phyloP scores from a whole-genome alignment of 2,329 filamentous ascomycete species.

The Cadophora gregata region DNA sequence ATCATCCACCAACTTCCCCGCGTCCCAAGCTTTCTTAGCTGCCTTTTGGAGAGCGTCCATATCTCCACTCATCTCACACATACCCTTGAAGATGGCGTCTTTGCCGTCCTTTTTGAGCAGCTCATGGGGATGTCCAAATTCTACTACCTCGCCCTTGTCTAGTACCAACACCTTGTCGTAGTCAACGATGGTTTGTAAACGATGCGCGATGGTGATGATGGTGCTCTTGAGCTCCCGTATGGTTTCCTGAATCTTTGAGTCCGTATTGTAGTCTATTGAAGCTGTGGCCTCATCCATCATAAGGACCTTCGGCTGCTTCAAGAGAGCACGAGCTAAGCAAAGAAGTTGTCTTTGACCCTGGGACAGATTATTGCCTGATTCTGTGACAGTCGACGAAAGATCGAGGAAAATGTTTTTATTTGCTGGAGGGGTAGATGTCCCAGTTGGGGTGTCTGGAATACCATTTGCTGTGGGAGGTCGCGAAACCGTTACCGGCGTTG shows the following conservation, averaged over 20 bases:
- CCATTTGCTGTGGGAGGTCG: constrained; percentile 38
- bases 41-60: constrained; percentile 61
- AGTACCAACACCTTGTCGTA: constrained; percentile 97
- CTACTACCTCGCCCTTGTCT: constrained; percentile 85
- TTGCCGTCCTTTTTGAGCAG: constrained; percentile 71
- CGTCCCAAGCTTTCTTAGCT: constrained; percentile 55
- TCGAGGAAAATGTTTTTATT: constrained; percentile 98
- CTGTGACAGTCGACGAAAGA: constrained; percentile 80
- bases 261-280: constrained; percentile 95
- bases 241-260: constrained; percentile 94
- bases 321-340: constrained; percentile 88
- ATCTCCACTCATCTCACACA: constrained; percentile 74
- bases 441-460: constrained; percentile 42
- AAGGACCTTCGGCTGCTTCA: constrained; percentile 90
- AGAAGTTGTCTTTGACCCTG: constrained; percentile 95
- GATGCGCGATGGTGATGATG: constrained; percentile 95
- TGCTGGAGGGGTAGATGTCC: constrained; percentile 53
- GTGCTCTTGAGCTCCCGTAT: constrained; percentile 93
- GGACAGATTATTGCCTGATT: constrained; percentile 92
- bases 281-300: constrained; percentile 99
- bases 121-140: constrained; percentile 89
- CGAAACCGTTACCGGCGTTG: constrained; percentile 45
- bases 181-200: constrained; percentile 94
- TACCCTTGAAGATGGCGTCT: constrained; percentile 59
- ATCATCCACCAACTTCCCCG: constrained; percentile 48